phyloP scores from a whole-genome alignment of 306 rosid species.

The Lablab purpureus region DNA sequence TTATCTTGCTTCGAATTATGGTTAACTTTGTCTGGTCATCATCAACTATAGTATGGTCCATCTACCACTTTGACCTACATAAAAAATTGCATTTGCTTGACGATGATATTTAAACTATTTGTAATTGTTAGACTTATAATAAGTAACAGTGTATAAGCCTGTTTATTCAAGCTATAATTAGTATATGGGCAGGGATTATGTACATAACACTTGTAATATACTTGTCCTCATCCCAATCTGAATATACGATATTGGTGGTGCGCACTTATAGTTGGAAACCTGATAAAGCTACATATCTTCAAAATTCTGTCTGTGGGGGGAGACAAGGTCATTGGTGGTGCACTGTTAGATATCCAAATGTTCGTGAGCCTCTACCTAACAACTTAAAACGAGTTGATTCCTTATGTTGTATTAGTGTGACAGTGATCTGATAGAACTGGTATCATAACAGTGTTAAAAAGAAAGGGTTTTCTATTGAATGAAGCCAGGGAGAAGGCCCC shows the following conservation, averaged over 20 bases:
- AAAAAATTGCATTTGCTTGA: constrained; percentile 1
- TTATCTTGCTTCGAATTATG: constrained; percentile 1
- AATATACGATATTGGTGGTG: constrained; percentile 4
- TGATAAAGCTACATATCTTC: not conserved
- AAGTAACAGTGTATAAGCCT: constrained; percentile 20
- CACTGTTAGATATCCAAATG: constrained; percentile 9
- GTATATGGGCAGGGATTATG: not conserved
- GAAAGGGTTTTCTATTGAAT: not conserved
- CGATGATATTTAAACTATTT: constrained; percentile 24
- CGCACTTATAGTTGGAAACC: constrained; percentile 10
- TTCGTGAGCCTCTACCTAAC: not conserved
- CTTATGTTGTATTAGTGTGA: not conserved
- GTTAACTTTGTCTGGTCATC: constrained; percentile 30
- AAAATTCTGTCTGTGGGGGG: not conserved
- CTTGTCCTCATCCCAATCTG: constrained; percentile 11
- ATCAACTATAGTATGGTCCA: not conserved
- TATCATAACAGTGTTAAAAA: not conserved
- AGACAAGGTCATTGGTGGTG: not conserved
- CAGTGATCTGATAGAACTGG: not conserved
- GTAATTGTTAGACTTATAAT: not conserved
- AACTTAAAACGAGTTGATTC: constrained; percentile 8
- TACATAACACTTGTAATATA: not conserved
- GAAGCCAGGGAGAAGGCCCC: not conserved
- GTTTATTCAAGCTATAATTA: constrained; percentile 21
- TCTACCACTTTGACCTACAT: constrained; percentile 19